phyloP scores from a whole-genome alignment of 179 eudicot species.

The Beta macrorhiza region DNA sequence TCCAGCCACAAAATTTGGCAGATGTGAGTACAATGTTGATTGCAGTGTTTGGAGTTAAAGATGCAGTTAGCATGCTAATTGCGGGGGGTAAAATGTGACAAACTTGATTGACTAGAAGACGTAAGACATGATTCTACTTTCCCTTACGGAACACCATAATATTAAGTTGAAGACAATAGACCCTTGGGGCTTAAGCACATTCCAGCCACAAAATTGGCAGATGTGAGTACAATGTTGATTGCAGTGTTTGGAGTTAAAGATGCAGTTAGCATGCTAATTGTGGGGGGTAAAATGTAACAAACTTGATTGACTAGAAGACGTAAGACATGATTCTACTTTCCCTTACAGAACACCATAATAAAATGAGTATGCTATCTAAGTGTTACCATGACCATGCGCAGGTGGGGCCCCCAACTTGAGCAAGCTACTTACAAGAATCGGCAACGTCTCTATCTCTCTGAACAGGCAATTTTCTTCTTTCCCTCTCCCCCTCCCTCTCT shows the following conservation, averaged over 20 bases:
- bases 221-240: not conserved
- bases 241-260: not conserved
- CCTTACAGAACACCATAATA: not conserved
- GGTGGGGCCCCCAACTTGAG: slow-evolving; percentile 96
- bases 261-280: not conserved
- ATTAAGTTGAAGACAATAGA: not conserved
- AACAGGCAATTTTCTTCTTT: slow-evolving; percentile 52
- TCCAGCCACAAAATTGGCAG: not conserved
- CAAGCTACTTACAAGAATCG: slow-evolving; percentile 89
- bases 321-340: not conserved
- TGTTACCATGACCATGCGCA: slow-evolving; percentile 23
- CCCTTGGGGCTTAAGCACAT: not conserved
- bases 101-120: not conserved
- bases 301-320: not conserved
- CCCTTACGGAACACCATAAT: not conserved
- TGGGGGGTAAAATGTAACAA: not conserved
- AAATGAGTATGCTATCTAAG: not conserved
- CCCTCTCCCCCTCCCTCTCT: not conserved
- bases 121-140: not conserved
- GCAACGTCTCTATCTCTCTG: slow-evolving; percentile 96
- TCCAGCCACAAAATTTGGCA: not conserved
- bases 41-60: not conserved
- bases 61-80: not conserved
- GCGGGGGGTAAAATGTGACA: not conserved
- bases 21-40: not conserved